Evolutionary conservation across 106 monocot species (phyloP), one percentile per base, ranked within the genome.

Genomic region (Apostasia ramifera): DNA sequence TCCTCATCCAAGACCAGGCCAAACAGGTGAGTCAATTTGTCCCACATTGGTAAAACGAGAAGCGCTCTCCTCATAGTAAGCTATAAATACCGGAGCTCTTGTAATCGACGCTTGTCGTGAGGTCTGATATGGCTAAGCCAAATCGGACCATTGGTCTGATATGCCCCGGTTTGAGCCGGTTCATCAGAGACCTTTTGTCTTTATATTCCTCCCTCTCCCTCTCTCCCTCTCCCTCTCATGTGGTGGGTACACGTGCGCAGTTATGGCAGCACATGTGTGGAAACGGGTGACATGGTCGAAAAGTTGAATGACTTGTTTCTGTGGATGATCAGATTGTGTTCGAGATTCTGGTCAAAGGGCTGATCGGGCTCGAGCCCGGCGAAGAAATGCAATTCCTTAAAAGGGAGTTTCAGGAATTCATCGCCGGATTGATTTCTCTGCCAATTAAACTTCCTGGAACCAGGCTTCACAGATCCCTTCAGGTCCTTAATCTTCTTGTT

Each of bases 361-460:
- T 95, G 74, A 91, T 91, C 26, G 91, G 91, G 6, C 64, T 95
- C 71, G 81, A 91, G 68, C 75, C 83, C 41, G 95, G 88, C 13
- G 67, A 76, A 39, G 81, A 95, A 44, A 79, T 86, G 91, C 69
- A 77, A 37, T 80, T 82, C 73, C 75, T 95, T 11, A 91, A 91
- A 77, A 56, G 69, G 40, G 82, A 95, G 57, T 95, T 95, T 66
- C 81, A 78, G 57, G 88, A 88, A 84, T 95, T 95, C 70, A 91
- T 91, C 66, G 85, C 86, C 13, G 95, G 95, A 0, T 70, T 95
- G 44, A 95, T 95, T 83, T 91, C 91, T 14, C 58, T 95, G 11
- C 95, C 95, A 2, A 58, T 95, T 59, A 95, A 91, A 76, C 46
- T 95, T 9, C 95, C 95, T 2, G 95, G 95, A 8, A 78, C 67